These are phyloP conservation scores for Glycine tomentella DNA, from an alignment of 306 rosid species.

Conservation along the genomic window DNA sequence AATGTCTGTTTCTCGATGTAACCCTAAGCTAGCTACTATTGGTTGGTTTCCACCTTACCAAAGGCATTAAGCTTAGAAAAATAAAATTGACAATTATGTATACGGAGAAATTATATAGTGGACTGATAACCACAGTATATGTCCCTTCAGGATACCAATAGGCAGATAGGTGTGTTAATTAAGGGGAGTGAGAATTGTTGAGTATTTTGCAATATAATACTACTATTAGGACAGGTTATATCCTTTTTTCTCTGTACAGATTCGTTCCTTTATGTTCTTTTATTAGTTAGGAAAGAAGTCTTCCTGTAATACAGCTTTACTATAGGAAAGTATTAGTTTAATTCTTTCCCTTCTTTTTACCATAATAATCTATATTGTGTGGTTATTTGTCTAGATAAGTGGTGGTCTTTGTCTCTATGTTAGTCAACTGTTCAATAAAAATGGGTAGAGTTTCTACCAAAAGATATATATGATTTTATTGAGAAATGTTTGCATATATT, in stretches of 20 bases:
- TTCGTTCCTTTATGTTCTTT: not conserved
- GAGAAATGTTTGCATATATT: not conserved
- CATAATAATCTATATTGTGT: not conserved
- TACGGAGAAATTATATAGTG: not conserved
- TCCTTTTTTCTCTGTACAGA: not conserved
- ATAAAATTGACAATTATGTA: too few relatives aligned
- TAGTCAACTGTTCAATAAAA: not conserved
- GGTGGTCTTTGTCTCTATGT: constrained; percentile 6
- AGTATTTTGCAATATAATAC: not conserved
- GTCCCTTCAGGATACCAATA: not conserved
- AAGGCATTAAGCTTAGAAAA: too few relatives aligned
- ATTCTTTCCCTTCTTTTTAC: not conserved
- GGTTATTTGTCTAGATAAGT: constrained; percentile 17
- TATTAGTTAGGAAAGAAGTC: not conserved
- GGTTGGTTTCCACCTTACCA: too few relatives aligned
- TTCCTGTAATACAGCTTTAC: not conserved
- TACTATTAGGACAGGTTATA: not conserved
- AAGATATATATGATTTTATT: constrained; percentile 8
- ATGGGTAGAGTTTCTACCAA: constrained; percentile 12
- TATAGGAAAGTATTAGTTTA: not conserved
- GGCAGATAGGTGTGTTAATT: not conserved
- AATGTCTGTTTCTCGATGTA: too few relatives aligned
- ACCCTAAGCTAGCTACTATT: too few relatives aligned
- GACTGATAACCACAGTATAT: not conserved
- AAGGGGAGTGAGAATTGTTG: not conserved